Conservation (phyloP, 2,329 filamentous ascomycete genomes). For the Dothideomycetes sp. region DNA sequence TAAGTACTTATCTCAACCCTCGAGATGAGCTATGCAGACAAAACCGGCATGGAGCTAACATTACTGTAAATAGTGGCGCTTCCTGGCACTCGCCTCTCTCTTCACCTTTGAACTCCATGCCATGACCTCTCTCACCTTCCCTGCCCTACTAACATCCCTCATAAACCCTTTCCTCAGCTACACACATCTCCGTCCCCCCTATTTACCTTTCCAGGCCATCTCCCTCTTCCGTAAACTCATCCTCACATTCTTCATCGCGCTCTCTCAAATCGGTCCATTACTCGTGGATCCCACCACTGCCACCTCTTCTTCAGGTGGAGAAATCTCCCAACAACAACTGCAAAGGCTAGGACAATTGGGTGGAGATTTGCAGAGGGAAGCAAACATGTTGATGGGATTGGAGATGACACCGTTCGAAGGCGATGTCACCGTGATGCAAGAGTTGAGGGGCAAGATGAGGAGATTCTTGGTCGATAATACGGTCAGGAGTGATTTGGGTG, state of each 20-base stretch:
- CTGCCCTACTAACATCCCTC: conserved; percentile 35
- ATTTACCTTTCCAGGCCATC: conserved; percentile 79
- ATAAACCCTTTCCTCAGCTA: conserved; percentile 39
- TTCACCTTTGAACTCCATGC: conserved; percentile 49
- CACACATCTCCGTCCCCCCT: conserved; percentile 42
- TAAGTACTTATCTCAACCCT: conserved; percentile 21
- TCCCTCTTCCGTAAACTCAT: conserved; percentile 64
- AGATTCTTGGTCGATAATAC: conserved; percentile 86
- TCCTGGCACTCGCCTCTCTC: conserved; percentile 43
- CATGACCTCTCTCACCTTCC: conserved; percentile 44
- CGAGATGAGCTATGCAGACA: too few relatives aligned
- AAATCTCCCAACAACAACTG: conserved; percentile 51
- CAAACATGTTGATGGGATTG: conserved; percentile 60
- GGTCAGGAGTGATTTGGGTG: conserved; percentile 69
- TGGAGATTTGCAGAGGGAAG: conserved; percentile 58
- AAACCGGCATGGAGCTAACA: too few relatives aligned
- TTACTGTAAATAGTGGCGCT: conserved; percentile 38
- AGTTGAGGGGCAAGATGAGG: conserved; percentile 63
- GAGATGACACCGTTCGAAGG: conserved; percentile 73
- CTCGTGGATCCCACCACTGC: conserved; percentile 27
- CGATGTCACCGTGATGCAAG: conserved; percentile 55
- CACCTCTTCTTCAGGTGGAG: conserved; percentile 15
- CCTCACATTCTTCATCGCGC: conserved; percentile 72
- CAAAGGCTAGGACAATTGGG: conserved; percentile 53
- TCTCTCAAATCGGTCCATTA: conserved; percentile 69